phyloP scores from a whole-genome alignment of 2,329 filamentous ascomycete genomes.

The Beauveria varroae region DNA sequence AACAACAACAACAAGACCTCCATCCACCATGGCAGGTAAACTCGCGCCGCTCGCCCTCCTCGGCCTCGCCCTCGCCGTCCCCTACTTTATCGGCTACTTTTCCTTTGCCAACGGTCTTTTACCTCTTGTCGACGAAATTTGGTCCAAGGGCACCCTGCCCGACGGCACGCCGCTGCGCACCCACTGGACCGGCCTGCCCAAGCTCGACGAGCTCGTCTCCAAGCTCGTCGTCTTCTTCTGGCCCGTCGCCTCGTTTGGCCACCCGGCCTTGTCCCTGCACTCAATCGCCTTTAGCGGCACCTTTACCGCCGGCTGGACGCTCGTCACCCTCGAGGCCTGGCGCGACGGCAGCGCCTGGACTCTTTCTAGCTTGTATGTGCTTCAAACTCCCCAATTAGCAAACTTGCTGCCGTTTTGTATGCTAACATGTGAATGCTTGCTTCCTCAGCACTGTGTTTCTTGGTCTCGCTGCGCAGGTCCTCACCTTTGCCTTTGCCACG shows the following conservation, averaged over 20 bases:
- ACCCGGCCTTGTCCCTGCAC: constrained; percentile 15
- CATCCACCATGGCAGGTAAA: constrained; percentile 11
- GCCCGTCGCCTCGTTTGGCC: constrained; percentile 11
- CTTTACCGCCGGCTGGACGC: constrained; percentile 13
- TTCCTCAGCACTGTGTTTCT: constrained; percentile 10
- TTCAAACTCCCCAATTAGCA: no score
- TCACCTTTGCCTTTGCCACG: constrained; percentile 16
- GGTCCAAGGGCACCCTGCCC: constrained; percentile 9
- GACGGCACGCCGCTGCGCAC: constrained; percentile 15
- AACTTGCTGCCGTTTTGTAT: not conserved
- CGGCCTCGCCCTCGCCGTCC: constrained; percentile 12
- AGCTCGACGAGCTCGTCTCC: constrained; percentile 13
- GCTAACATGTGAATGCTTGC: not conserved
- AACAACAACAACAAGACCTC: not conserved
- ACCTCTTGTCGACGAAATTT: constrained; percentile 4
- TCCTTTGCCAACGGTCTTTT: constrained; percentile 13
- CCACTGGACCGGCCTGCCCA: constrained; percentile 12
- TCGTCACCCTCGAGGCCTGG: constrained; percentile 17
- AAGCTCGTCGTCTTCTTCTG: constrained; percentile 17
- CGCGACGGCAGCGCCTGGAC: constrained; percentile 13
- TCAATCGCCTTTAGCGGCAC: constrained; percentile 16
- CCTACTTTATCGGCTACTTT: constrained; percentile 16
- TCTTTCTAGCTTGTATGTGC: constrained; percentile 14
- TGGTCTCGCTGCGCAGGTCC: constrained; percentile 14
- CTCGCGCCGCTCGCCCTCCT: constrained; percentile 11